phyloP scores from a whole-genome alignment of 495 filamentous ascomycete species.

The Massariosphaeria phaeospora region DNA sequence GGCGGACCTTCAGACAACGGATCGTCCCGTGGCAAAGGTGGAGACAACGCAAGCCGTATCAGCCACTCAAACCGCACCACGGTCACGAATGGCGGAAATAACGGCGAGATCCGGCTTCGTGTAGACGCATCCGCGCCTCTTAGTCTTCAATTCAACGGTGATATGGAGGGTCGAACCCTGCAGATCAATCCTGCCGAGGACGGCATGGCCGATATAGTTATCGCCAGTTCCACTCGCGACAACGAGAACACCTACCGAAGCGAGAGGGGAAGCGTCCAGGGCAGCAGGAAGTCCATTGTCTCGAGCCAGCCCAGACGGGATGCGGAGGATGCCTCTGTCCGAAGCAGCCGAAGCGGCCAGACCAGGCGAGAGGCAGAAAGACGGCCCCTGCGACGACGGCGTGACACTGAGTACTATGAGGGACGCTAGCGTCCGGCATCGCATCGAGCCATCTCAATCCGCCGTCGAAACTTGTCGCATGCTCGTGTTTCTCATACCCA shows the following conservation, averaged over 20 bases:
- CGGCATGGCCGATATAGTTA: conserved; percentile 31
- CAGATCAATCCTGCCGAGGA: conserved; percentile 24
- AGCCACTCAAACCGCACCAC: conserved; percentile 22
- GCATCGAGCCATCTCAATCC: background rate
- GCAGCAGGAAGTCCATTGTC: conserved; percentile 1
- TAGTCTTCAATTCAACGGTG: conserved; percentile 26
- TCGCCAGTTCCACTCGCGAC: conserved; percentile 6
- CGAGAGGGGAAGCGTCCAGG: conserved; percentile 22
- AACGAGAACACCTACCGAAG: conserved; percentile 18
- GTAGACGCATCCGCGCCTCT: conserved; percentile 20
- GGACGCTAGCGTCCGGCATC: background rate
- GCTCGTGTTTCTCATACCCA: conserved; percentile 4
- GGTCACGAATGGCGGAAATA: conserved; percentile 14
- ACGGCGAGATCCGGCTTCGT: conserved; percentile 26
- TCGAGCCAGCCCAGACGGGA: conserved; percentile 11
- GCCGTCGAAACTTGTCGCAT: background rate
- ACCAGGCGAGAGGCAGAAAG: conserved; percentile 1
- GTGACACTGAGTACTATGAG: conserved; percentile 7
- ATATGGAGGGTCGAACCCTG: conserved; percentile 28
- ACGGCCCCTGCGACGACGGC: conserved; percentile 1
- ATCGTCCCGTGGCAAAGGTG: conserved; percentile 10
- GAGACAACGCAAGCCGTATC: conserved; percentile 20
- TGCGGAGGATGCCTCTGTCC: conserved; percentile 20
- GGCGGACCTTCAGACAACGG: conserved; percentile 18
- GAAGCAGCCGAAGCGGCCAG: conserved; percentile 19